Evolutionary conservation across 2,329 filamentous ascomycete species (phyloP), one percentile per base, ranked within the genome.

Genomic region (Simplicillium aogashimaense): DNA sequence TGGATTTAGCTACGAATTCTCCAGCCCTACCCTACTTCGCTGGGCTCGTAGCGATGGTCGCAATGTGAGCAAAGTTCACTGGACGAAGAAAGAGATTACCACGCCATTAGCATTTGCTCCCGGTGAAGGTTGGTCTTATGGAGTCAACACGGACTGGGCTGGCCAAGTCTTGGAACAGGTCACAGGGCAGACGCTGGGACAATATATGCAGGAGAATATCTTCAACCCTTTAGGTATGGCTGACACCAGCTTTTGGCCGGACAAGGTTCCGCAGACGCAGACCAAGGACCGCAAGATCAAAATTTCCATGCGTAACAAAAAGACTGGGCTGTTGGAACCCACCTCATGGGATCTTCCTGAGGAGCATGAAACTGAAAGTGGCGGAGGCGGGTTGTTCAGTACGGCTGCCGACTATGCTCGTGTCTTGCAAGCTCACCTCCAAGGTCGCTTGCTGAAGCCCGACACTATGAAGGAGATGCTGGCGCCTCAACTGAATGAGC

Each of bases 41-140:
- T 69, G 61, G 60, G 50, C 58, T 1, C 29, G 38, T 16, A 50
- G 46, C 13, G 49, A 49, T 10, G 56, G 55, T 13, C 50, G 52
- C 16, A 47, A 47, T 1, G 43, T 45, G 6, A 47, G 46, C 17
- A 45, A 50, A n/a, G 42, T 53, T 25, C 38, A 46, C n/a, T 53
- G 46, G 35, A 50, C 46, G 3, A 37, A 52, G n/a, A 56, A 58
- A 10, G 54, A 54, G 43, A 63, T 53, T 43, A 43, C 47, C 25
- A 54, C 59, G 43, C 66, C 61, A 1, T 49, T 64, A 9, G 50
- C 53, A 37, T 64, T 63, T 45, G 39, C 51, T 3, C 59, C 66
- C 0, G 66, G 66, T 1, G 49, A 53, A 9, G 55, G 58, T 1
- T 71, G 64, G 65, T 53, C 54, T 17, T 71, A 70, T 38, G 64